These are phyloP conservation scores for Gyromitra esculenta DNA, from an alignment of 2,329 filamentous ascomycete species.

Conservation along the genomic window DNA sequence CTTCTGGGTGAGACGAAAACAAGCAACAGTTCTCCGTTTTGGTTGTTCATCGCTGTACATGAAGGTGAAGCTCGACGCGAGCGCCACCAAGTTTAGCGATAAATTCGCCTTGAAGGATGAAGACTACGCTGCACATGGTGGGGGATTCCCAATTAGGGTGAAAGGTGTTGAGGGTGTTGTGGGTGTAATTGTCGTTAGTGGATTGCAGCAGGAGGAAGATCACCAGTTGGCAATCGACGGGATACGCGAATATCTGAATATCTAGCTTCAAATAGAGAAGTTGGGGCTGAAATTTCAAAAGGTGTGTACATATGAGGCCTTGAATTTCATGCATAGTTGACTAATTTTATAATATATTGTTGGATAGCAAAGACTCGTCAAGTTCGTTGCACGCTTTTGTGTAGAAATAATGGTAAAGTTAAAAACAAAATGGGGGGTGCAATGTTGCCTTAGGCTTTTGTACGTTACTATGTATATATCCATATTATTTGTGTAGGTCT, in stretches of 20 bases:
- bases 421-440: not conserved
- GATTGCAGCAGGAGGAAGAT: constrained; percentile 79
- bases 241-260: constrained; percentile 64
- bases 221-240: constrained; percentile 79
- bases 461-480: no score
- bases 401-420: not conserved
- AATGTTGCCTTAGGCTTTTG: not conserved
- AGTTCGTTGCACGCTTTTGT: no score
- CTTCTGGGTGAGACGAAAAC: constrained; percentile 75
- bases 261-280: not conserved
- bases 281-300: not conserved
- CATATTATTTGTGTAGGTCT: not conserved
- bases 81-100: constrained; percentile 72
- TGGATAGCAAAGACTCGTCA: no score
- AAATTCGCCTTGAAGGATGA: constrained; percentile 72
- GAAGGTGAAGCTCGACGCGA: constrained; percentile 72
- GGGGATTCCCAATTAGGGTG: constrained; percentile 77
- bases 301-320: constrained; percentile 3
- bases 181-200: constrained; percentile 78
- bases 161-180: constrained; percentile 78
- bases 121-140: constrained; percentile 80
- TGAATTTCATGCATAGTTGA: not conserved
- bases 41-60: constrained; percentile 76
- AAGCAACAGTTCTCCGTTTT: constrained; percentile 76
- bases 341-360: not conserved